Evolutionary conservation across 1,139 yeast species (phyloP).

Genomic region (Pneumocystis oryctolagi): DNA sequence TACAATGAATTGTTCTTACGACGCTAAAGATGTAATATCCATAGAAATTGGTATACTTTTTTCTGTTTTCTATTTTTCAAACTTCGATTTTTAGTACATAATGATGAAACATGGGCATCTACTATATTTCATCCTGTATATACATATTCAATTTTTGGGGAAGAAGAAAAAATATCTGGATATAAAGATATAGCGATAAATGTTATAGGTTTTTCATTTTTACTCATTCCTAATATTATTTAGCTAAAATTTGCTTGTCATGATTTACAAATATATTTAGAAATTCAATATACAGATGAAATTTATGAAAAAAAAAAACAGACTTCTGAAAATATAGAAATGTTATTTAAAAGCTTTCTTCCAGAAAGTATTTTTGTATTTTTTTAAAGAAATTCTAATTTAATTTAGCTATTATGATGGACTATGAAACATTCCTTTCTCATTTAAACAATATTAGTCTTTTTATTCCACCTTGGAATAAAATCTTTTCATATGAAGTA

Average conservation of each 20-base stretch:
- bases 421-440: slow-evolving; percentile 47
- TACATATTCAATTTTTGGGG: slow-evolving; percentile 90
- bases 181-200: slow-evolving; percentile 44
- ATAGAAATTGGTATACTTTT: background rate
- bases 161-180: slow-evolving; percentile 77
- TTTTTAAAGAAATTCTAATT: background rate
- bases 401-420: slow-evolving; percentile 35
- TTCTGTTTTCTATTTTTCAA: background rate
- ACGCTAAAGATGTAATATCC: background rate
- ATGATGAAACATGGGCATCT: background rate
- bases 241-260: slow-evolving; percentile 40
- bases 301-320: slow-evolving; percentile 27
- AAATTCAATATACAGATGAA: slow-evolving; percentile 41
- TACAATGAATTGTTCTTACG: background rate
- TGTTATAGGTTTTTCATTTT: slow-evolving; percentile 8
- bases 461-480: slow-evolving; percentile 36
- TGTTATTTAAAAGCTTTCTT: slow-evolving; percentile 38
- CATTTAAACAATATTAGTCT: slow-evolving; percentile 36
- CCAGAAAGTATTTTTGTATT: slow-evolving; percentile 32
- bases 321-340: slow-evolving; percentile 27
- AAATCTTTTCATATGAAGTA: slow-evolving; percentile 28
- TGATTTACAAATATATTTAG: slow-evolving; percentile 41
- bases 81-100: background rate
- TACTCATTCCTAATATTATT: background rate
- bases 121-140: slow-evolving; percentile 40